Base-by-base conservation (phyloP, 225 moss, liverwort and hornwort species). In the Anthoceros angustus region DNA sequence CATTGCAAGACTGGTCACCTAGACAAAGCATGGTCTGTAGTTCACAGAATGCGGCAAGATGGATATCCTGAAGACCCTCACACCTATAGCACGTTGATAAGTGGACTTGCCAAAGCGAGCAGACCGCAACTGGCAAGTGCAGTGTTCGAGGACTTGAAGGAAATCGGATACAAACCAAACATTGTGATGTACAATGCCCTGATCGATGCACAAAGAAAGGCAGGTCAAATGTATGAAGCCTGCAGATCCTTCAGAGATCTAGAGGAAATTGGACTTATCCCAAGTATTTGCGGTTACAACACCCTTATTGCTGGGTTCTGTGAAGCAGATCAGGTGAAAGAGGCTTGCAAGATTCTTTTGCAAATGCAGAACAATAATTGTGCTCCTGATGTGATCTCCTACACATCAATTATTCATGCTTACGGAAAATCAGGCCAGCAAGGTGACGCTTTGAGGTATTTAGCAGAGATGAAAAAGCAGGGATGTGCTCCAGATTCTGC, bases 391-490 rank as follows among this genome's bases (percentile, higher is more conserved):
- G 69, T 41, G 21, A 72, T 85, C 42, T 82, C 85, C 32, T 85
- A 74, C 64, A 80, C 85, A 12, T 79, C 82, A 9, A 76, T 82
- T 7, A 82, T 85, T 63, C 71, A 78, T 64, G 85, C 77, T 4
- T 74, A 76, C 64, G 75, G 75, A 8, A 73, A 68, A 32, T 43
- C 63, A 64, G 66, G 66, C 24, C 79, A 67, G 63, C 66, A 77
- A 48, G 85, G 77, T 42, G 67, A 79, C 25, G 85, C 82, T 9
- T 72, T 74, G 40, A 69, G 41, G 64, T 63, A 82, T 3, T 79
- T 77, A 55, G 70, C 72, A 65, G 79, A 80, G 32, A 85, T 85
- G 85, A 85, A 79, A 72, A 78, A 73, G 62, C 66, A 66, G 38
- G 77, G 85, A 50, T 79, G 73, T 66, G 62, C 69, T 12, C 69